Evolutionary conservation across 108 stramenopile genomes (phyloP), one percentile per base, ranked within the genome.

Genomic region (Craspedostauros australis): DNA sequence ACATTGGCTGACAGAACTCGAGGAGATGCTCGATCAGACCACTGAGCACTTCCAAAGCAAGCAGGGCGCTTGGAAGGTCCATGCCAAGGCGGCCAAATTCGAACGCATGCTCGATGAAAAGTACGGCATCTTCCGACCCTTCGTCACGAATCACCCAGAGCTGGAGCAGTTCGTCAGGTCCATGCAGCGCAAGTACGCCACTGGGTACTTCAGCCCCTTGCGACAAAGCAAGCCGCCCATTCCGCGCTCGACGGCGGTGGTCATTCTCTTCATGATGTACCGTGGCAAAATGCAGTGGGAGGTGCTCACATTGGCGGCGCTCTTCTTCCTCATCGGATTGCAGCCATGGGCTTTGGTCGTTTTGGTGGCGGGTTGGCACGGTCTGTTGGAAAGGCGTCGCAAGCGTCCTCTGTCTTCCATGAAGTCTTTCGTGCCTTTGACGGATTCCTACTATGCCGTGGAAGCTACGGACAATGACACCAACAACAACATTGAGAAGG

Each of bases 341-440:
- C 85, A 87, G 51, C 87, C 91, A 6, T 93, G 91, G 91, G 91
- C 91, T 2, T 57, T 93, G 57, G 85, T 93, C 5, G 63, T 55
- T 2, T 16, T 93, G 31, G 83, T 93, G 4, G 64, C 62, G 7
- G 18, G 85, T 3, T 60, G 73, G 0, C 68, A 73, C 7, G 43
- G 34, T 29, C 23, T 70, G 34, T 49, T 87, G 58, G 70, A 79
- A 1, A 41, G 55, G 14, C 67, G 87, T 19, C 79, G 64, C 42
- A 61, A 44, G 21, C 58, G 62, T 51, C 63, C 71, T 36, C 14
- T 81, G 27, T 49, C 58, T 21, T 59, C 52, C 6, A 80, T 80
- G 79, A 46, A 52, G 31, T 16, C 30, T 2, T 21, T 50, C 23
- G 73, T 76, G 42, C 64, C 67, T 8, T 19, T 60, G 0, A 38